Conservation (phyloP, 257 asterid species). For the Solanum clarkiae region DNA sequence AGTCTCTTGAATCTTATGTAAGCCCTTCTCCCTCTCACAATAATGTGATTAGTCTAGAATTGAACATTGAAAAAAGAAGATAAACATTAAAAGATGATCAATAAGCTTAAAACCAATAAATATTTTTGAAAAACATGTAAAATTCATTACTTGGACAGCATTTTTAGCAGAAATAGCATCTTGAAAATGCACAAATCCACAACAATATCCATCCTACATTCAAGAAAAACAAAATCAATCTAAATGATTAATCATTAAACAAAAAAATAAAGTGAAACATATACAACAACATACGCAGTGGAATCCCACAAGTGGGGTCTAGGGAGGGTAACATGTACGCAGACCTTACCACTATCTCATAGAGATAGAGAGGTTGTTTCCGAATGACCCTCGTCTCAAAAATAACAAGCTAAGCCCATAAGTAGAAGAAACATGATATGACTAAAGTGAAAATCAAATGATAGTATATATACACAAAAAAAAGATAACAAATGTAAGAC, state of each 20-base stretch:
- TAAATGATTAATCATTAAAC: slow-evolving; percentile 3
- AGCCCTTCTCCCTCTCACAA: slow-evolving; percentile 26
- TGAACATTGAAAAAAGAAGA: neutral
- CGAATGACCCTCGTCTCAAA: no score
- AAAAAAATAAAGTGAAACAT: neutral
- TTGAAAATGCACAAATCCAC: slow-evolving; percentile 65
- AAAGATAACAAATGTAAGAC: no score
- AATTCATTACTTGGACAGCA: slow-evolving; percentile 43
- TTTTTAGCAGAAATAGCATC: slow-evolving; percentile 38
- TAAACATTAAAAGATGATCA: neutral
- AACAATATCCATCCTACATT: slow-evolving; percentile 56
- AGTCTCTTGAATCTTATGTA: slow-evolving; percentile 31
- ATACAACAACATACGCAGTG: no score
- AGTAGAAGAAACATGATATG: no score
- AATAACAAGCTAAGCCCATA: no score
- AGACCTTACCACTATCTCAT: no score
- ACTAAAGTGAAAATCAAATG: no score
- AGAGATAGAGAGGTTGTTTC: no score
- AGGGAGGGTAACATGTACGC: no score
- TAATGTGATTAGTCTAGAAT: slow-evolving; percentile 35
- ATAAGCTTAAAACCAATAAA: neutral
- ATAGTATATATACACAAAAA: no score
- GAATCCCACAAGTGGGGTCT: no score
- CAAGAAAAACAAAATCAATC: neutral
- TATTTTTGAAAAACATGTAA: neutral